Percentiles rank a stretch among this genome's conserved stretches.
Conservation (phyloP, 345 rosid species). For the Gossypium australe region DNA sequence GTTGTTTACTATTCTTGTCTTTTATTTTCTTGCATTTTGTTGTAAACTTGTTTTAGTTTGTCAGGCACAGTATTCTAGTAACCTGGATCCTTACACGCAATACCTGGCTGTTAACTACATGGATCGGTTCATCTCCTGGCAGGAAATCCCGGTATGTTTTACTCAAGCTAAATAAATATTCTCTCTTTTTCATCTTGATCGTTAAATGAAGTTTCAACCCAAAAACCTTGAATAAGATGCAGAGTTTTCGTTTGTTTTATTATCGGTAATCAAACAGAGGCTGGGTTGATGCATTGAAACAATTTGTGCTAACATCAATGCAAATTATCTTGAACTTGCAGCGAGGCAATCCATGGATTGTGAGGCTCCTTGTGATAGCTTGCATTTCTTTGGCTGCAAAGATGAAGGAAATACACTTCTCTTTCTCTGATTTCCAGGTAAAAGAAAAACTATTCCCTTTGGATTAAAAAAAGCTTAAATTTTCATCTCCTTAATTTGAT, state of each 20-base stretch:
- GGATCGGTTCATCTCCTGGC: slow-evolving; percentile 43
- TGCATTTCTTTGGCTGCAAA: slow-evolving; percentile 53
- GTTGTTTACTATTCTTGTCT: neutral
- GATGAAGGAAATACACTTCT: slow-evolving; percentile 32
- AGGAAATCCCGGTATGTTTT: slow-evolving; percentile 32
- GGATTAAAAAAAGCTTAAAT: too few species aligned
- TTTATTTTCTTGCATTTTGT: neutral
- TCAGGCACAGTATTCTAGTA: slow-evolving; percentile 26
- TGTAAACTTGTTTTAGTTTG: slow-evolving; percentile 13
- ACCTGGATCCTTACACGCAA: slow-evolving; percentile 26
- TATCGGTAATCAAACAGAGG: neutral
- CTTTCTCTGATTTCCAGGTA: slow-evolving; percentile 33
- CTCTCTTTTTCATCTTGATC: neutral
- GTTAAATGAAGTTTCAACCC: neutral
- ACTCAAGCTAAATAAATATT: too few species aligned
- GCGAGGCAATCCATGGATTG: slow-evolving; percentile 45
- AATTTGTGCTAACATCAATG: neutral
- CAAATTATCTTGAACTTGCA: slow-evolving; percentile 12
- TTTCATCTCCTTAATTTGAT: neutral
- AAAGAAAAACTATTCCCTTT: neutral
- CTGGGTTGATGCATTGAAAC: neutral
- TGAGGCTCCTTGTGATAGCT: slow-evolving; percentile 31
- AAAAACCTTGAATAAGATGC: neutral
- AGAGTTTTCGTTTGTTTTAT: neutral
- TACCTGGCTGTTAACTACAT: slow-evolving; percentile 53